phyloP scores from a whole-genome alignment of 202 grass and related monocot species.

The Schoenoplectus triqueter region DNA sequence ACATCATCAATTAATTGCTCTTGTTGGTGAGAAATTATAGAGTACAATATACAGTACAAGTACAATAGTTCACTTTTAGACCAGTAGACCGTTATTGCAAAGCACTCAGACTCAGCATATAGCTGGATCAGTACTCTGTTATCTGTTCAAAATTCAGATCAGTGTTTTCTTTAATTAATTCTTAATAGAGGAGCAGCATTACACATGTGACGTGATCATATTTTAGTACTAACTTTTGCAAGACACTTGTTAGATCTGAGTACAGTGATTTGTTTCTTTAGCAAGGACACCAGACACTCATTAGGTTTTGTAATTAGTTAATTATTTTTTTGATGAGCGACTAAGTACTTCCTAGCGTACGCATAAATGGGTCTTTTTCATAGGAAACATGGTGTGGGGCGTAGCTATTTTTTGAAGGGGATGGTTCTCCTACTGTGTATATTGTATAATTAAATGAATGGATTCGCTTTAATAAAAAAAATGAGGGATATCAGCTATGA shows the following conservation, averaged over 20 bases:
- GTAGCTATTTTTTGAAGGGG: neutral
- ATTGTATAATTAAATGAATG: neutral
- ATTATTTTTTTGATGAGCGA: neutral
- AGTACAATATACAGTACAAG: neutral
- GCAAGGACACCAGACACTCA: neutral
- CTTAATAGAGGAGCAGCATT: neutral
- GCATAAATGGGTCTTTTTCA: neutral
- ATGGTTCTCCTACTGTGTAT: neutral
- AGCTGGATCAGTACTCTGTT: slow-evolving; percentile 6
- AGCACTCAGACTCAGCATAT: neutral
- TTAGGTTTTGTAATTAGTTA: neutral
- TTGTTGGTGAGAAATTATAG: neutral
- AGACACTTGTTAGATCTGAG: slow-evolving; percentile 29
- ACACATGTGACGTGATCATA: neutral
- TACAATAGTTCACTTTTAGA: neutral
- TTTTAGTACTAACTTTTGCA: slow-evolving; percentile 17
- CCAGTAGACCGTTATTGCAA: neutral
- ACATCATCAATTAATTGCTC: neutral
- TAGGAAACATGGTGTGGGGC: neutral
- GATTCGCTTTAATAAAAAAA: neutral
- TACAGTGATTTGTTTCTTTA: slow-evolving; percentile 4
- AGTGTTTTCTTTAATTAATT: neutral
- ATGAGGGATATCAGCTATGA: neutral
- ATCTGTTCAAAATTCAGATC: neutral
- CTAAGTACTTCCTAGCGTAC: neutral